These are phyloP conservation scores for Phytophthora cactorum DNA, from an alignment of 352 stramenopile genomes.

Conservation along the genomic window DNA sequence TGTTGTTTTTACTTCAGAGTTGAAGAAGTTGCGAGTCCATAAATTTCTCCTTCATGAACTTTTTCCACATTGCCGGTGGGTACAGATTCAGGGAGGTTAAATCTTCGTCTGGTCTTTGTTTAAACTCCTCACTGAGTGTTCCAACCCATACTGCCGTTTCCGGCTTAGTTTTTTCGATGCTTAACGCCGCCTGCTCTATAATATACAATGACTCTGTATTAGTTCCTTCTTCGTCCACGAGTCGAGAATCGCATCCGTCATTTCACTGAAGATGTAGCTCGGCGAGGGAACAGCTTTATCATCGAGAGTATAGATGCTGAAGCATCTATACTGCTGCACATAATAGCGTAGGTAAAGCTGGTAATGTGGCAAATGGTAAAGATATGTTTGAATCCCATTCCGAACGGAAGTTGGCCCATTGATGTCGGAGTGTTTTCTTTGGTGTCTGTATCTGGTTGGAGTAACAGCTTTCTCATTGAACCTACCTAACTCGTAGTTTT, in stretches of 20 bases:
- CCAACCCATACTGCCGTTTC: not conserved
- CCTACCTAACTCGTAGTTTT: too few relatives aligned
- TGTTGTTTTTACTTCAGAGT: not conserved
- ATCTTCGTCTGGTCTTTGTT: not conserved
- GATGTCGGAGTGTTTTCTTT: too few relatives aligned
- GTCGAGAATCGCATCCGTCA: not conserved
- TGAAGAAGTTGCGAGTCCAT: not conserved
- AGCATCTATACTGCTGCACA: not conserved
- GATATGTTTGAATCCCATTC: too few relatives aligned
- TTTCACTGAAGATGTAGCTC: not conserved
- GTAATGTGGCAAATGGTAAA: too few relatives aligned
- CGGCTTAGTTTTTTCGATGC: not conserved
- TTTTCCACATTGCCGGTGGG: not conserved
- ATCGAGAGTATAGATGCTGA: not conserved
- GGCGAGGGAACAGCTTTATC: too few relatives aligned
- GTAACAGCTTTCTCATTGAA: too few relatives aligned
- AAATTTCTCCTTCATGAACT: not conserved
- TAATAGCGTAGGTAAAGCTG: too few relatives aligned
- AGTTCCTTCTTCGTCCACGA: not conserved
- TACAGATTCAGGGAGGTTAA: not conserved
- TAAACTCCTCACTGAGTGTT: not conserved
- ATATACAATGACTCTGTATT: not conserved
- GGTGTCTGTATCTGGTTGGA: too few relatives aligned
- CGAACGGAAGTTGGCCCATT: too few relatives aligned
- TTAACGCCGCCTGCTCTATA: not conserved